Evolutionary conservation across 1,284 basidiomycete genomes (phyloP), one percentile per base, ranked within the genome.

Genomic region (Stereum hirsutum): DNA sequence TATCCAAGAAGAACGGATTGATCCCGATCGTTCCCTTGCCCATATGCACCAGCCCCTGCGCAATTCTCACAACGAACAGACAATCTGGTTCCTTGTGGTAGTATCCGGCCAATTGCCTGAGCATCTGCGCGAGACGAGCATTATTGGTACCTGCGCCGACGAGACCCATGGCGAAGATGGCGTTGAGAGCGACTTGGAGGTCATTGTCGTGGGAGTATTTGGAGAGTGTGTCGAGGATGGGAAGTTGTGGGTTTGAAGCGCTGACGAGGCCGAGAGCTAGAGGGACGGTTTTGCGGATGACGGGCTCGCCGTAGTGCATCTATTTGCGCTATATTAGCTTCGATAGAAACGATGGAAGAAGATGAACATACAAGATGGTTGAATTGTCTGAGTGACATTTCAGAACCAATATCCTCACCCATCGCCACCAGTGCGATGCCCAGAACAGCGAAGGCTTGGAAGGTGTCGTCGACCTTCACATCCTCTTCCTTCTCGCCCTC

Each of bases 121-220:
- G 77, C 92, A 99, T 97, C 66, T 99, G 96, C 14, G 88, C 94
- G 26, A 99, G 73, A 36, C 94, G 82, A 3, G 96, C 96, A 54
- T 99, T 99, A 69, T 99, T 99, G 24, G 94, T 94, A 28, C 96
- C 96, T 0, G 95, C 95, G 26, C 96, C 96, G 41, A 99, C 89
- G 15, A 99, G 75, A 54, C 96, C 96, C 95, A 99, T 99, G 2
- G 95, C 94, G 52, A 99, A 86, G 63, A 99, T 99, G 21, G 96
- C 90, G 57, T 98, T 99, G 45, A 94, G 76, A 0, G 95, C 96
- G 12, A 99, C 96, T 45, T 82, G 78, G 28, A 98, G 81, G 64
- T 99, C 96, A 57, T 88, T 94, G 70, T 99, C 96, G 71, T 99
- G 96, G 52, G 92, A 96, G 70, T 99, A 99, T 63, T 96, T 97